These are phyloP conservation scores for Malus asiatica DNA, from an alignment of 306 rosid species.

Conservation along the genomic window DNA sequence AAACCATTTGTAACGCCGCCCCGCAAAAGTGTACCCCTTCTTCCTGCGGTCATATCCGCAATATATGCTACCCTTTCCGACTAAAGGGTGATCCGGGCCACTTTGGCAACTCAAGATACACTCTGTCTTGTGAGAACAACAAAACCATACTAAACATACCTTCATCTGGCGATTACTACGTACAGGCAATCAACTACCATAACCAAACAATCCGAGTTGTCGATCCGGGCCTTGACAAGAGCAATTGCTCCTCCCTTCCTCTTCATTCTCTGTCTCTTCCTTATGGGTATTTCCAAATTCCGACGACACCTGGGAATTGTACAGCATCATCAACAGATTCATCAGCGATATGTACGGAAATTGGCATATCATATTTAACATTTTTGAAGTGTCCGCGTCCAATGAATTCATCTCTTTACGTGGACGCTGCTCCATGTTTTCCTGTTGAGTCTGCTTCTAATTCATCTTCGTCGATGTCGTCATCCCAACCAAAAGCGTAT, in stretches of 20 bases:
- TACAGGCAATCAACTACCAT: background rate
- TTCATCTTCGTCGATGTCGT: too few species aligned
- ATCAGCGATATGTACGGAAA: too few species aligned
- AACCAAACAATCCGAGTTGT: background rate
- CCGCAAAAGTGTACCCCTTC: background rate
- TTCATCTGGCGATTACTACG: background rate
- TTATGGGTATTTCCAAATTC: too few species aligned
- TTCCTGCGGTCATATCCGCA: constrained; percentile 12
- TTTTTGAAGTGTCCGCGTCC: background rate
- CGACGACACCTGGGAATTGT: too few species aligned
- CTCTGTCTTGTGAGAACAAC: background rate
- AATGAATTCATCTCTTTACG: background rate
- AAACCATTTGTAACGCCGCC: background rate
- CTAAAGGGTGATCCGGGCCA: background rate
- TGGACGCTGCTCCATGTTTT: background rate
- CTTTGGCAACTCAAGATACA: background rate
- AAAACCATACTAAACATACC: background rate
- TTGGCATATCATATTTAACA: background rate
- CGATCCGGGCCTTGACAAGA: background rate
- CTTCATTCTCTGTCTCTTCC: background rate
- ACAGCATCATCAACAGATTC: too few species aligned
- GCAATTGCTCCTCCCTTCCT: background rate
- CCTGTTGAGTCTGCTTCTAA: too few species aligned
- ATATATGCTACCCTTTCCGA: background rate
- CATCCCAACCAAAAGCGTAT: too few species aligned